phyloP scores from a whole-genome alignment of 306 rosid genomes.

The Pyrus communis region DNA sequence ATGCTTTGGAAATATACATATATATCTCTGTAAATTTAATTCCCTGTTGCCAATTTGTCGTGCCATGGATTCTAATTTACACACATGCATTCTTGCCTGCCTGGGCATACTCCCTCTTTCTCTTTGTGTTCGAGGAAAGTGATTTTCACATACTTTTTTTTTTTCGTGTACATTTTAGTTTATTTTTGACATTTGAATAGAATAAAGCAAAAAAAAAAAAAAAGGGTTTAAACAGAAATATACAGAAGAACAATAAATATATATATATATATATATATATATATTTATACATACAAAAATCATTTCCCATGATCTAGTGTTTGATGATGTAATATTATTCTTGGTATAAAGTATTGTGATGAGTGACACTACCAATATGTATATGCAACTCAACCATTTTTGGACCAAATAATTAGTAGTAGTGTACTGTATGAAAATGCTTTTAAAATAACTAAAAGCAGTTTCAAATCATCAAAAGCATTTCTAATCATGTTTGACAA shows the following conservation, averaged over 20 bases:
- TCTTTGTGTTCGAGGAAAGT: background rate
- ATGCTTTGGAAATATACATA: background rate
- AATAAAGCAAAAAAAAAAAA: no score
- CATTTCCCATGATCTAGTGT: no score
- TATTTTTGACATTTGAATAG: background rate
- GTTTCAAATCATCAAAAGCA: no score
- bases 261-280: no score
- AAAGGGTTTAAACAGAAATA: no score
- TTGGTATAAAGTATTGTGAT: background rate
- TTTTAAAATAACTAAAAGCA: no score
- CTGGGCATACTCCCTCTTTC: background rate
- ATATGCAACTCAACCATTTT: background rate
- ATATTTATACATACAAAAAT: no score
- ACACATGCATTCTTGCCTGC: no score
- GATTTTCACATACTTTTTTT: background rate
- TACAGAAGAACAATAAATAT: no score
- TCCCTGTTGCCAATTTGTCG: background rate
- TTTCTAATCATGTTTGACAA: no score
- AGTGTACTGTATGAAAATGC: no score
- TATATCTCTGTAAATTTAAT: background rate
- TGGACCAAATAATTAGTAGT: background rate
- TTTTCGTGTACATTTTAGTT: background rate
- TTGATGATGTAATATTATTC: background rate
- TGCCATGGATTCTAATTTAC: background rate
- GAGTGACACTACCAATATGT: background rate